Evolutionary conservation across 106 monocot species (phyloP).

Genomic region (Allium sativum): DNA sequence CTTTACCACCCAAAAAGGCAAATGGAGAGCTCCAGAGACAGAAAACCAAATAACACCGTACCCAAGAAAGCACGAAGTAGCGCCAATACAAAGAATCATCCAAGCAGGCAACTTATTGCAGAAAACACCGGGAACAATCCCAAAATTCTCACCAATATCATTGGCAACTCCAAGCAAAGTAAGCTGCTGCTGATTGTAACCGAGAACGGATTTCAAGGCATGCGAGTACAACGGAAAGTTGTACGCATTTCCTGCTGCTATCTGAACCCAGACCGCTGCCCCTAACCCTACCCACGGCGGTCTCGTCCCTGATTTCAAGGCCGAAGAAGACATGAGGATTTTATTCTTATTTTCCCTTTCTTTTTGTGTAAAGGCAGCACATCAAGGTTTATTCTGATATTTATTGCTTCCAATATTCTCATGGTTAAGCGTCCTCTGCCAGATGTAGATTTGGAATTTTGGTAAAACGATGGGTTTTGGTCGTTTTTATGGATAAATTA

Average conservation of each 20-base stretch:
- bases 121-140: conserved; percentile 48
- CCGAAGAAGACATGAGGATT: not conserved
- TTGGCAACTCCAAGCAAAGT: conserved; percentile 82
- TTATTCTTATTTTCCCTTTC: too few relatives aligned
- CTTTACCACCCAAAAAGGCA: conserved; percentile 59
- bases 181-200: conserved; percentile 46
- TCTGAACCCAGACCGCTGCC: conserved; percentile 76
- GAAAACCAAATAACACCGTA: conserved; percentile 53
- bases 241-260: conserved; percentile 59
- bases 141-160: conserved; percentile 78
- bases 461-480: too few relatives aligned
- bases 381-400: too few relatives aligned
- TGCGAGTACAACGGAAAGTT: conserved; percentile 70
- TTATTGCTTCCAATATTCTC: too few relatives aligned
- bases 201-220: conserved; percentile 43
- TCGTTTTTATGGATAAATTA: too few relatives aligned
- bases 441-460: too few relatives aligned
- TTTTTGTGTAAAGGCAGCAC: too few relatives aligned
- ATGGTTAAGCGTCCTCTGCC: too few relatives aligned
- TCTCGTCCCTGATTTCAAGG: conserved; percentile 44
- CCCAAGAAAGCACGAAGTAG: conserved; percentile 38
- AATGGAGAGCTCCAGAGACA: conserved; percentile 16
- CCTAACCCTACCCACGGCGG: conserved; percentile 85
- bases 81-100: conserved; percentile 41
- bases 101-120: conserved; percentile 59